These are phyloP conservation scores for Passalora sequoiae DNA, from an alignment of 2,329 filamentous ascomycete genomes.

Conservation along the genomic window DNA sequence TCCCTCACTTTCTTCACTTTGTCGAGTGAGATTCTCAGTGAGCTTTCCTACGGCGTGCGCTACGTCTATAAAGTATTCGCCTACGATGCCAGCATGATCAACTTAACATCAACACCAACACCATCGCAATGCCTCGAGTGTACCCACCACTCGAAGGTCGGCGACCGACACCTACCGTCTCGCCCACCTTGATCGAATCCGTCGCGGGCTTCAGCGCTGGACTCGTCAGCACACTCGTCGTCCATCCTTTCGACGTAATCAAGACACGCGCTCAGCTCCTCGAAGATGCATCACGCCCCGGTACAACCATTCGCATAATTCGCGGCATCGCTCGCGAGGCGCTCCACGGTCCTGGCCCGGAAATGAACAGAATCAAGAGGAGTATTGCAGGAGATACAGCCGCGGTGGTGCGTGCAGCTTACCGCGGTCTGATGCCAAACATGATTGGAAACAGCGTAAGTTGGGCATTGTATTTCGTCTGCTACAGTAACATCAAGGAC, in stretches of 20 bases:
- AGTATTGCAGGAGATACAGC: slow-evolving; percentile 9
- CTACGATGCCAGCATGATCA: slow-evolving; percentile 3
- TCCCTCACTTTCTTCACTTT: too few species aligned
- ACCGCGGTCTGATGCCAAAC: slow-evolving; percentile 86
- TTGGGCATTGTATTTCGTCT: slow-evolving; percentile 90
- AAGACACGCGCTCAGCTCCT: slow-evolving; percentile 82
- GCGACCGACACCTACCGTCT: slow-evolving; percentile 51
- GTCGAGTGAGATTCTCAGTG: not conserved
- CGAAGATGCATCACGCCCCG: slow-evolving; percentile 21
- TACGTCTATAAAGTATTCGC: not conserved
- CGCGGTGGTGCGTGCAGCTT: slow-evolving; percentile 55
- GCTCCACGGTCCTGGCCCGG: slow-evolving; percentile 11
- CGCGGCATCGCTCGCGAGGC: slow-evolving; percentile 28
- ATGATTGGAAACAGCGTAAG: slow-evolving; percentile 82
- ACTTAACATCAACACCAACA: not conserved
- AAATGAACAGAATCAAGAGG: slow-evolving; percentile 3
- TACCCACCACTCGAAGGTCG: slow-evolving; percentile 45
- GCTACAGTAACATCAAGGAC: slow-evolving; percentile 58
- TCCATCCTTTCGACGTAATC: slow-evolving; percentile 90
- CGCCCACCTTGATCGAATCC: slow-evolving; percentile 77
- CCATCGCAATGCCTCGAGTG: slow-evolving; percentile 43
- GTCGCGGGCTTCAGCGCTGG: slow-evolving; percentile 87
- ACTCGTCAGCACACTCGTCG: slow-evolving; percentile 74
- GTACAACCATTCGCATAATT: slow-evolving; percentile 27
- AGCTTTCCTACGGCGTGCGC: not conserved